A percentile compares a stretch with the other conserved stretches of the same genome.
Conservation (phyloP, 1,139 yeast genomes). For the Yamadazyma dendronema region DNA sequence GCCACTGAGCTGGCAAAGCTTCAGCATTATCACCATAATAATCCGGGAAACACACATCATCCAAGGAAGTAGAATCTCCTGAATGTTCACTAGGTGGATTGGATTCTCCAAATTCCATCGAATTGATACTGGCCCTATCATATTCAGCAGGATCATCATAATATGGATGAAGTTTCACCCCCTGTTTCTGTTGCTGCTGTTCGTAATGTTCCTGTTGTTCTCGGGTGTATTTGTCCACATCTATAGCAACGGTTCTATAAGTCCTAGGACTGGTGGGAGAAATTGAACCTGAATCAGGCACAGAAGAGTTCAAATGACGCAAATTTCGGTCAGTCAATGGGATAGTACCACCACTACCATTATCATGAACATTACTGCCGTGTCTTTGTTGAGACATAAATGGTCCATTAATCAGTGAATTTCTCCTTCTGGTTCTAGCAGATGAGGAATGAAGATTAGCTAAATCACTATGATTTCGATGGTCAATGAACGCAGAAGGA, state of each 20-base stretch:
- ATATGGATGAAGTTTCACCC: neutral
- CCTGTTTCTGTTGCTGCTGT: neutral
- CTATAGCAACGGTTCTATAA: constrained; percentile 17
- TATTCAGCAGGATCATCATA: constrained; percentile 8
- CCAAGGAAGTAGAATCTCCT: constrained; percentile 70
- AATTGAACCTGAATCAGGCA: constrained; percentile 12
- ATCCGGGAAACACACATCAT: constrained; percentile 84
- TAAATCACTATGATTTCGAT: constrained; percentile 28
- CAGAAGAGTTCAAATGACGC: constrained; percentile 18
- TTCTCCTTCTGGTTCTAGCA: constrained; percentile 31
- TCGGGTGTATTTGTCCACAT: constrained; percentile 37
- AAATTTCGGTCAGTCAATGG: constrained; percentile 42
- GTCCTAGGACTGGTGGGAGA: constrained; percentile 11
- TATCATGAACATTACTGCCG: constrained; percentile 1
- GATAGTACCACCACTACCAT: too few relatives aligned
- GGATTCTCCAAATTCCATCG: constrained; percentile 51
- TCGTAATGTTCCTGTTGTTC: constrained; percentile 28
- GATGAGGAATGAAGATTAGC: constrained; percentile 33
- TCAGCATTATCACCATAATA: constrained; percentile 33
- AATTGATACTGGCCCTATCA: constrained; percentile 25
- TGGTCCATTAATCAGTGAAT: constrained; percentile 9
- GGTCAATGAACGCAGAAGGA: constrained; percentile 32
- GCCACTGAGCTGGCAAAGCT: constrained; percentile 52
- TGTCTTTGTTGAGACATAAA: neutral
- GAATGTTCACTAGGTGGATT: constrained; percentile 74